Conservation (phyloP, 441 rosid species). For the Jatropha podagrica region DNA sequence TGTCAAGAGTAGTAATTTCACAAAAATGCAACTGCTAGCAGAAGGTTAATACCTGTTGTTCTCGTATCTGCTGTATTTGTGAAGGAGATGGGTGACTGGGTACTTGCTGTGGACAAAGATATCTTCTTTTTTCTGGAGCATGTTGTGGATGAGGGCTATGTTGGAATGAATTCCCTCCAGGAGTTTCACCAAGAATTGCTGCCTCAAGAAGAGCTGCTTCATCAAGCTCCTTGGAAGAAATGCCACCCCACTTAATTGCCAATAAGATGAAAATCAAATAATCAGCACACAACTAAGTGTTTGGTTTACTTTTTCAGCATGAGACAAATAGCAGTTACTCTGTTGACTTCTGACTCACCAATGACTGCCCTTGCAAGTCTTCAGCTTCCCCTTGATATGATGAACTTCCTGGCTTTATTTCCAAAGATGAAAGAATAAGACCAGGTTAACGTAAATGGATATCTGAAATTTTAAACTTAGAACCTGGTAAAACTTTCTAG, state of each 20-base stretch:
- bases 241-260: conserved; percentile 52
- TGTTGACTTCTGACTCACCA: conserved; percentile 29
- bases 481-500: background rate
- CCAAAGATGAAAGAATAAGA: conserved; percentile 7
- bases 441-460: background rate
- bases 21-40: conserved; percentile 9
- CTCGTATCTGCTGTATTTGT: conserved; percentile 23
- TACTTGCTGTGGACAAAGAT: conserved; percentile 21
- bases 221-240: conserved; percentile 61
- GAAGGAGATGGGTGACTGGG: conserved; percentile 29
- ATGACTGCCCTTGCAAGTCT: conserved; percentile 30
- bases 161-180: conserved; percentile 33
- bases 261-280: conserved; percentile 21
- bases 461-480: background rate
- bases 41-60: conserved; percentile 39
- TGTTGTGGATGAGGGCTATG: conserved; percentile 20
- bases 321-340: background rate
- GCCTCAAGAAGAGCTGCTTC: conserved; percentile 68
- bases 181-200: conserved; percentile 50
- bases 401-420: conserved; percentile 45
- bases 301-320: background rate
- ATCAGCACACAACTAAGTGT: conserved; percentile 14
- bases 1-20: conserved; percentile 13
- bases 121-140: conserved; percentile 20
- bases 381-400: conserved; percentile 32